Evolutionary conservation across 2,329 filamentous ascomycete genomes (phyloP).

Genomic region (Aspergillus fructus): DNA sequence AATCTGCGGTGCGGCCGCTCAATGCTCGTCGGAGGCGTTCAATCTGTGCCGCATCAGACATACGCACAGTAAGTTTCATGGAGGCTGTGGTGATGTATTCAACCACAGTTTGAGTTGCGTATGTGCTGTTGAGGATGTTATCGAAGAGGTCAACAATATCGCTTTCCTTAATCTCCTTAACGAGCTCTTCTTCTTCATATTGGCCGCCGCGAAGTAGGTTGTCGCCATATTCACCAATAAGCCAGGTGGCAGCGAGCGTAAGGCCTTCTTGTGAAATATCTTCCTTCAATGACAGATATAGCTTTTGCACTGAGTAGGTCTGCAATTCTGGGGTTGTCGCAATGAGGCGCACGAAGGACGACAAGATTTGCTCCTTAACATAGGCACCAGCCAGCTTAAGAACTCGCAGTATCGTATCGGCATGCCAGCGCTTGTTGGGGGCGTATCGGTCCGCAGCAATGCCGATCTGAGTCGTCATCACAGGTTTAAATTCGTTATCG

Average conservation of each 20-base stretch:
- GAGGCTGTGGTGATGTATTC: slow-evolving; percentile 95
- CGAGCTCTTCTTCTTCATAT: slow-evolving; percentile 91
- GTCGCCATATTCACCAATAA: slow-evolving; percentile 96
- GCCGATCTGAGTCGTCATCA: slow-evolving; percentile 97
- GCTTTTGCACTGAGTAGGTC: slow-evolving; percentile 93
- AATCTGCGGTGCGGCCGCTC: slow-evolving; percentile 73
- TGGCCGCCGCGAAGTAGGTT: slow-evolving; percentile 82
- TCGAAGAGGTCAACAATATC: slow-evolving; percentile 93
- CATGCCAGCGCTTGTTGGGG: slow-evolving; percentile 96
- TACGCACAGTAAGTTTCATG: slow-evolving; percentile 89
- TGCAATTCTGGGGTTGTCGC: slow-evolving; percentile 93
- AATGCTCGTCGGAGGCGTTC: slow-evolving; percentile 81
- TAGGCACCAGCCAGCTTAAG: slow-evolving; percentile 92
- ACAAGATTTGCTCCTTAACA: slow-evolving; percentile 96
- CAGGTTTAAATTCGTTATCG: slow-evolving; percentile 97
- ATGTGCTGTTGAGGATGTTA: slow-evolving; percentile 90
- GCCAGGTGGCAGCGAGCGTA: slow-evolving; percentile 91
- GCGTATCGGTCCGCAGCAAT: slow-evolving; percentile 95
- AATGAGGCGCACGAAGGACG: slow-evolving; percentile 92
- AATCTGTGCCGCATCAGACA: slow-evolving; percentile 79
- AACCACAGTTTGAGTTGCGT: slow-evolving; percentile 83
- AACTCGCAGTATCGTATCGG: slow-evolving; percentile 95
- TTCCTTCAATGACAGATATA: slow-evolving; percentile 86
- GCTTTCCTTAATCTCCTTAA: slow-evolving; percentile 76
- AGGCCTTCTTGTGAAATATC: slow-evolving; percentile 97